Percentiles rank a stretch among this genome's conserved stretches.
These are phyloP conservation scores for Lagenaria siceraria DNA, from an alignment of 306 rosid species.

Conservation along the genomic window DNA sequence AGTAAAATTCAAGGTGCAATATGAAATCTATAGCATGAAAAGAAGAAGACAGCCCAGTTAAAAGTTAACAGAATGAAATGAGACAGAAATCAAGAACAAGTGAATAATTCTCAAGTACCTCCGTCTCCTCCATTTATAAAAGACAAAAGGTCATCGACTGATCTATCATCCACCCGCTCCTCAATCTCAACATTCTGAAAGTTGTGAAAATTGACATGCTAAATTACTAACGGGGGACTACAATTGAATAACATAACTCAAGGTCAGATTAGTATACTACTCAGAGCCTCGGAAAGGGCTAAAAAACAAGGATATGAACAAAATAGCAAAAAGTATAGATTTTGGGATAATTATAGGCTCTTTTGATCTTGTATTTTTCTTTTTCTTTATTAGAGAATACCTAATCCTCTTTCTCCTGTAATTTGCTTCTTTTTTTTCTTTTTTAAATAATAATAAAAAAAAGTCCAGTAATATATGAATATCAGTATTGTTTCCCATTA, in stretches of 20 bases:
- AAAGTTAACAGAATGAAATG: not conserved
- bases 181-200: slow-evolving; percentile 65
- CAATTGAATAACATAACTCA: slow-evolving; percentile 5
- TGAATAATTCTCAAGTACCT: slow-evolving; percentile 26
- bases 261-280: slow-evolving; percentile 19
- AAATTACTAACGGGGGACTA: not conserved
- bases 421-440: no score
- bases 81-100: not conserved
- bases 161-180: slow-evolving; percentile 73
- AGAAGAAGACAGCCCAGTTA: not conserved
- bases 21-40: slow-evolving; percentile 7
- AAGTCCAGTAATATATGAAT: no score
- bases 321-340: not conserved
- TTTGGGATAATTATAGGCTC: not conserved
- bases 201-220: slow-evolving; percentile 1
- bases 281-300: slow-evolving; percentile 24
- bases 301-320: slow-evolving; percentile 1
- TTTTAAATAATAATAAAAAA: no score
- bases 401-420: not conserved
- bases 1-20: not conserved
- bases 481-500: not conserved
- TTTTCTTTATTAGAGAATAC: not conserved
- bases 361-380: not conserved
- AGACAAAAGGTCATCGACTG: slow-evolving; percentile 81
- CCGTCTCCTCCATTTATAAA: slow-evolving; percentile 66